A percentile compares a stretch with the other conserved stretches of the same genome.
phyloP scores from a whole-genome alignment of 495 filamentous ascomycete genomes.

The Podospora pseudocomata region DNA sequence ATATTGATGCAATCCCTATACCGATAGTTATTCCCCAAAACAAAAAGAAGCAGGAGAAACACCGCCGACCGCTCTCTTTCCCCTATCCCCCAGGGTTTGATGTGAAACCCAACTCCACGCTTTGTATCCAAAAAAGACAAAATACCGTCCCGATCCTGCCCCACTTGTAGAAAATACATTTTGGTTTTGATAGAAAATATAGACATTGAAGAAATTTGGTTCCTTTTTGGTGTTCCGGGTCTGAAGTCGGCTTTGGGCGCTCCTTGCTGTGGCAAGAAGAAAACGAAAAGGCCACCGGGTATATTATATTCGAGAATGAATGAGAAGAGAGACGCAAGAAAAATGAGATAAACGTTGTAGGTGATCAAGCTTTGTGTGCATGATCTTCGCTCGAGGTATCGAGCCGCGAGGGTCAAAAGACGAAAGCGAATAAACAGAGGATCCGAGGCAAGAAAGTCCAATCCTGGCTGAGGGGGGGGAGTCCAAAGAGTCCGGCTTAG shows the following conservation, averaged over 20 bases:
- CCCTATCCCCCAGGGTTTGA: neutral
- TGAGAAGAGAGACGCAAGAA: neutral
- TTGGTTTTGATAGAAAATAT: conserved; percentile 13
- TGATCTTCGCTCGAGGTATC: neutral
- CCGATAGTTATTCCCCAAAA: conserved; percentile 6
- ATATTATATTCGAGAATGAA: neutral
- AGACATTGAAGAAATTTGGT: conserved; percentile 11
- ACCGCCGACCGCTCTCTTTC: neutral
- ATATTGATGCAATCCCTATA: conserved; percentile 10
- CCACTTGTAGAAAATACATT: conserved; percentile 3
- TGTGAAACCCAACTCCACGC: conserved; percentile 20
- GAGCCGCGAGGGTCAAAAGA: neutral
- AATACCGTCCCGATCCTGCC: conserved; percentile 4
- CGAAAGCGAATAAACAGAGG: neutral
- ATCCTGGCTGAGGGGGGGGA: neutral
- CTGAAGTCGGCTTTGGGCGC: neutral
- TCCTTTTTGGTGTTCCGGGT: conserved; percentile 3
- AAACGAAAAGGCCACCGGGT: neutral
- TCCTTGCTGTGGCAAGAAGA: neutral
- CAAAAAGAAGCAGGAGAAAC: conserved; percentile 7
- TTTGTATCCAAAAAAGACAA: conserved; percentile 13
- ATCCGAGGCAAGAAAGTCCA: conserved; percentile 2
- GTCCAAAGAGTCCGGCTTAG: conserved; percentile 22
- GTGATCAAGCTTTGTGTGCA: neutral
- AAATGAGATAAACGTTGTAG: conserved; percentile 3